Percentiles rank a stretch among this genome's conserved stretches.
Evolutionary conservation across 495 filamentous ascomycete species (phyloP).

Genomic region (Aspergillus haitiensis): DNA sequence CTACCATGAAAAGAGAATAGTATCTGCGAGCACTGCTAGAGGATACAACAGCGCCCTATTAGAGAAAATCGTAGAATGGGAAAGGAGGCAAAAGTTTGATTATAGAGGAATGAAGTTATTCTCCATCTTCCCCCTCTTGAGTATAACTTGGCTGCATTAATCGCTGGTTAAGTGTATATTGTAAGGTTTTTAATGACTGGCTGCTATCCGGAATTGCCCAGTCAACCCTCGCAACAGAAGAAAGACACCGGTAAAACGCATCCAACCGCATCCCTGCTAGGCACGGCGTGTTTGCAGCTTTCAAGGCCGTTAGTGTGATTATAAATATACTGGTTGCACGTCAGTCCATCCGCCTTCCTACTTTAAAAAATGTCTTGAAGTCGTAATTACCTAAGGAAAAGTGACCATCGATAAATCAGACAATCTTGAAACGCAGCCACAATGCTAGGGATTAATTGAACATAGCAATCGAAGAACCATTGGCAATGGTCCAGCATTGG

Average conservation of each 20-base stretch:
- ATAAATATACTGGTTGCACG: not conserved
- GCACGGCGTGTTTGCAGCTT: not conserved
- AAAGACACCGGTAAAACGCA: not conserved
- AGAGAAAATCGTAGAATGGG: not conserved
- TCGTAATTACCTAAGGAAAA: not conserved
- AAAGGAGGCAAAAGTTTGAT: not conserved
- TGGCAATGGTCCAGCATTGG: constrained; percentile 1
- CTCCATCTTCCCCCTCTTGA: not conserved
- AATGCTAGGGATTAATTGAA: not conserved
- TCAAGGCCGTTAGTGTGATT: not conserved
- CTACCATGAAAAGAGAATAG: not conserved
- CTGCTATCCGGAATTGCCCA: not conserved
- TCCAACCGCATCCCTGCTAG: not conserved
- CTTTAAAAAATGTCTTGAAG: no score
- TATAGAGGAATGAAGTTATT: not conserved
- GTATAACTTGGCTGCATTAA: not conserved
- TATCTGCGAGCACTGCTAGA: not conserved
- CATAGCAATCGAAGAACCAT: constrained; percentile 4
- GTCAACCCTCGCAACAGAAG: not conserved
- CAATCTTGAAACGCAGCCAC: not conserved
- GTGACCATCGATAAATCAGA: not conserved
- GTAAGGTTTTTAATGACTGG: not conserved
- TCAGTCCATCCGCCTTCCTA: not conserved
- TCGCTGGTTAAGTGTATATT: not conserved
- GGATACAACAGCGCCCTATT: not conserved